phyloP scores from a whole-genome alignment of 441 rosid genomes.

The Gossypium lobatum region DNA sequence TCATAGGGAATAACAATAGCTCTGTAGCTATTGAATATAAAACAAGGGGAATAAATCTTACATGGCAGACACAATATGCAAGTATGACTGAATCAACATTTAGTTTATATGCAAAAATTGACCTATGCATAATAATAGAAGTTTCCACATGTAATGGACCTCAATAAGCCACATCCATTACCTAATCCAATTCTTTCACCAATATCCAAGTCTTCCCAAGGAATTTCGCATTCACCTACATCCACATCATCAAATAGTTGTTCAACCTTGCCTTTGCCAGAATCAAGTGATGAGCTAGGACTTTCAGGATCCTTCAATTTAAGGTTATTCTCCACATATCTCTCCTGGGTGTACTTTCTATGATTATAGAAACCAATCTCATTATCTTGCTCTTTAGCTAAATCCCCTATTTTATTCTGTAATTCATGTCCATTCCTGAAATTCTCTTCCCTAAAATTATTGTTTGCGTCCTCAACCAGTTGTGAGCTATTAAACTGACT shows the following conservation, averaged over 20 bases:
- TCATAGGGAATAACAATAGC: neutral
- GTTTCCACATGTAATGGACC: neutral
- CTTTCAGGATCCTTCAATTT: slow-evolving; percentile 64
- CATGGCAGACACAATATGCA: neutral
- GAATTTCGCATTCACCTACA: slow-evolving; percentile 92
- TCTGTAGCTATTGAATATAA: neutral
- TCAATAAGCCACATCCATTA: slow-evolving; percentile 30
- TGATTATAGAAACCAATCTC: slow-evolving; percentile 42
- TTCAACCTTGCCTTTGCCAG: slow-evolving; percentile 40
- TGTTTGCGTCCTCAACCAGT: slow-evolving; percentile 30
- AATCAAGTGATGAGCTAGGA: slow-evolving; percentile 55
- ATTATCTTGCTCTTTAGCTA: slow-evolving; percentile 32
- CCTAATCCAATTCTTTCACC: slow-evolving; percentile 99
- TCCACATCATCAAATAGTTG: slow-evolving; percentile 84
- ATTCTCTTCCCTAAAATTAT: slow-evolving; percentile 27
- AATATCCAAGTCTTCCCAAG: slow-evolving; percentile 92
- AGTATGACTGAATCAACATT: neutral
- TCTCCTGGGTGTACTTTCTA: slow-evolving; percentile 51
- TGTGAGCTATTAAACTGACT: slow-evolving; percentile 29
- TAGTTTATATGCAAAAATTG: neutral
- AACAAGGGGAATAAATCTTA: neutral
- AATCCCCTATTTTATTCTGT: slow-evolving; percentile 26
- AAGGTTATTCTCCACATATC: slow-evolving; percentile 43
- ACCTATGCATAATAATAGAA: neutral
- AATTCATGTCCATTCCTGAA: slow-evolving; percentile 26